Evolutionary conservation across 2,329 filamentous ascomycete genomes (phyloP).

Genomic region (Colletotrichum salicis): DNA sequence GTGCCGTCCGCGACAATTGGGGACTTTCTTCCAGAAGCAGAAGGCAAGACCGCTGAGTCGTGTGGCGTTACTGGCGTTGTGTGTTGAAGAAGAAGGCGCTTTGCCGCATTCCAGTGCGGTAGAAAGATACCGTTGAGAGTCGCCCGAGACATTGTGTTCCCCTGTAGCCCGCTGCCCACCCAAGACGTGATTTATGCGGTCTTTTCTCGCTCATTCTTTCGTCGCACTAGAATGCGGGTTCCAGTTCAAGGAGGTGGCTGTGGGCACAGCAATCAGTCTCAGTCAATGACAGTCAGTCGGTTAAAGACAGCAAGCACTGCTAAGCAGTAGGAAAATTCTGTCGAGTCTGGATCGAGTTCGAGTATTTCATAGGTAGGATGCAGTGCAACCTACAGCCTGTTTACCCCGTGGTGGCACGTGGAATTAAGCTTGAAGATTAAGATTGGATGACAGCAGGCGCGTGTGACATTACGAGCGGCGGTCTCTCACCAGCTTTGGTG

Average conservation of each 20-base stretch:
- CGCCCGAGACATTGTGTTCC: background rate
- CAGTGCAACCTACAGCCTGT: background rate
- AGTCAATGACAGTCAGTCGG: background rate
- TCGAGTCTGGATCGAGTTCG: background rate
- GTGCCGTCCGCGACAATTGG: background rate
- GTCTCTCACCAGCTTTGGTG: slow-evolving; percentile 1
- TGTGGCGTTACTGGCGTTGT: slow-evolving; percentile 16
- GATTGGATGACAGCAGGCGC: slow-evolving; percentile 33
- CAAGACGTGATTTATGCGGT: slow-evolving; percentile 12
- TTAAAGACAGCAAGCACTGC: no score
- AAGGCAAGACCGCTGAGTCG: slow-evolving; percentile 21
- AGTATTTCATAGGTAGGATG: background rate
- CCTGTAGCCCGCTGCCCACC: background rate
- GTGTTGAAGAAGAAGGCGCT: slow-evolving; percentile 22
- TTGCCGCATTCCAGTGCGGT: slow-evolving; percentile 19
- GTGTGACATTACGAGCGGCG: slow-evolving; percentile 25
- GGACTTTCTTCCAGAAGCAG: slow-evolving; percentile 23
- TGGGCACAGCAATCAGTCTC: background rate
- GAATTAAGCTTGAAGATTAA: slow-evolving; percentile 34
- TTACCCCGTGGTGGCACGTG: slow-evolving; percentile 5
- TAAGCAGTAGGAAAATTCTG: background rate
- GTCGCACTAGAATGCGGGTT: background rate
- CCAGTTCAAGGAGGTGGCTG: slow-evolving; percentile 9
- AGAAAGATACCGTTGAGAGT: background rate
- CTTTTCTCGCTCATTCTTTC: background rate